Evolutionary conservation across 164 flowering plant species (phyloP).

Genomic region (Warburgia ugandensis): DNA sequence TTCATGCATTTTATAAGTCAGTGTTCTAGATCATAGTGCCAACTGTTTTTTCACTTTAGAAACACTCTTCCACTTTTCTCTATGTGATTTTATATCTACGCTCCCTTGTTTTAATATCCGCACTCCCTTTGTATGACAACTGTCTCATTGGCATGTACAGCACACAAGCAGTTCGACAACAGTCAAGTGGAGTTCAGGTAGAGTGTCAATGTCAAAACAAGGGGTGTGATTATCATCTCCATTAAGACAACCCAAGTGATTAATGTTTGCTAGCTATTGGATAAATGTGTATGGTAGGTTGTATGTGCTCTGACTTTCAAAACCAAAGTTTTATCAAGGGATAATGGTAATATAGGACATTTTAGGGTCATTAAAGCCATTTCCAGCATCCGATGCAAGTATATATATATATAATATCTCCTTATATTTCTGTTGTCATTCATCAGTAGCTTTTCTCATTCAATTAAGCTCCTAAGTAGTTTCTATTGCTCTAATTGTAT

Average conservation of each 20-base stretch:
- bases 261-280: no score
- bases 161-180: background rate
- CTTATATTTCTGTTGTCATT: background rate
- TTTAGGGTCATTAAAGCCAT: conserved; percentile 3
- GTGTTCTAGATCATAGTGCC: conserved; percentile 20
- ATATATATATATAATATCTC: background rate
- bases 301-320: no score
- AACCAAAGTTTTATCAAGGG: background rate
- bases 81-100: background rate
- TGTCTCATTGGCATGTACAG: background rate
- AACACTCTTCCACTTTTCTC: background rate
- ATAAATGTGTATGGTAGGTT: no score
- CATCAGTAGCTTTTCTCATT: conserved; percentile 1
- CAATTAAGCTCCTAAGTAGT: background rate
- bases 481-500: conserved; percentile 16
- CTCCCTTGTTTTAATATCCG: background rate
- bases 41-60: conserved; percentile 25
- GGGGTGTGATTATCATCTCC: no score
- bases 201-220: background rate
- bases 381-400: background rate
- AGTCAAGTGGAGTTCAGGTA: background rate
- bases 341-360: background rate
- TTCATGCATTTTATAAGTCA: conserved; percentile 9
- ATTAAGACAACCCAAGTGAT: no score
- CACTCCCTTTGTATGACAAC: background rate